Conservation (phyloP, 176 grass and related monocot species). For the Zizania latifolia region DNA sequence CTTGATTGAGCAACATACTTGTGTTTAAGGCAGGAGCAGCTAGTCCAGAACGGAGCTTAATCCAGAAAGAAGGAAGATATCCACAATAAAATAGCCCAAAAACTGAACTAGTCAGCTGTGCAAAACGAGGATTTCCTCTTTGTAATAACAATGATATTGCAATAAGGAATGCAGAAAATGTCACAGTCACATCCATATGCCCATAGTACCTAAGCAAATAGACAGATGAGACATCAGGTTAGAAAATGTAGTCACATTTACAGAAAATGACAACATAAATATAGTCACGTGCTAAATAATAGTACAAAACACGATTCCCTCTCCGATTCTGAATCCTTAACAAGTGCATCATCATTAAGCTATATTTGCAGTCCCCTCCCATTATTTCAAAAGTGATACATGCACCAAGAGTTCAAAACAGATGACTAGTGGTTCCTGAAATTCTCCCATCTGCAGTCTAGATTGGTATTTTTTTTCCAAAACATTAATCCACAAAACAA, state of each 20-base stretch:
- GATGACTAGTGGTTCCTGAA: neutral
- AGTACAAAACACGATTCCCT: neutral
- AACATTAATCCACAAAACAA: neutral
- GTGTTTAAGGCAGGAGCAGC: conserved; percentile 82
- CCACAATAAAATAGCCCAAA: conserved; percentile 98
- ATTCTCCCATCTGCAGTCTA: neutral
- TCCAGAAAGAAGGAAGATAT: conserved; percentile 97
- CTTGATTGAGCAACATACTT: conserved; percentile 46
- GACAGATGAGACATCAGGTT: conserved; percentile 19
- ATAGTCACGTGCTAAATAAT: neutral
- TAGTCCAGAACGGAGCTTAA: conserved; percentile 88
- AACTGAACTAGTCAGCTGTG: conserved; percentile 90
- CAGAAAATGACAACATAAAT: conserved; percentile 16
- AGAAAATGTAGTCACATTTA: conserved; percentile 20
- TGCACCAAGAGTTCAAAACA: neutral
- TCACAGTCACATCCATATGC: conserved; percentile 84
- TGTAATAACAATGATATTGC: conserved; percentile 81
- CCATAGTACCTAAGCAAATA: conserved; percentile 83
- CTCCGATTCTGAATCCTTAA: neutral
- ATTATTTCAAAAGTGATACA: neutral
- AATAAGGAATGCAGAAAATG: conserved; percentile 74
- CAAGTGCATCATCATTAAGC: neutral
- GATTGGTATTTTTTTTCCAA: neutral
- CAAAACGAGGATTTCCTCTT: conserved; percentile 93
- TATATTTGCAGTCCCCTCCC: neutral